Evolutionary conservation across 225 moss, liverwort and hornwort species (phyloP), one percentile per base, ranked within the genome.

Genomic region (Antitrichia curtipendula): DNA sequence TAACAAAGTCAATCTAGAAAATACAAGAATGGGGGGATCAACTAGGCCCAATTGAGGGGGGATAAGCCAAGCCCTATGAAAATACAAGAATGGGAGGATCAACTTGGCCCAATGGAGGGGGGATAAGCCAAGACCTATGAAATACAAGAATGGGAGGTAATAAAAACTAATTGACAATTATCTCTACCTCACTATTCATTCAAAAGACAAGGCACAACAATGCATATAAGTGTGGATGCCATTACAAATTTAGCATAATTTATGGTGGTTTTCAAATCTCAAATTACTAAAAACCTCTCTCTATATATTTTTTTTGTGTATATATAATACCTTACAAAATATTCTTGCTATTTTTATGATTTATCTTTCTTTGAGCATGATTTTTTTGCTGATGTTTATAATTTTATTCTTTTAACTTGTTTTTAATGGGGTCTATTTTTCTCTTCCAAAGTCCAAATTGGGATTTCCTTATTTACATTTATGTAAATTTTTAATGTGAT

Each of bases 371-470:
- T 36, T 65, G 10, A 36, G 20, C 10, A 21, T 66, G 4, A 6
- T 3, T 21, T 36, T n/a, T 3, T 1, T 12, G 18, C 4, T 3
- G 6, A 4, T n/a, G n/a, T n/a, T 64, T 66, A 66, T 62, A n/a
- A 13, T 13, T 13, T 69, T 20, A 19, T 0, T 19, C 32, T 18
- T 66, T n/a, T n/a, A n/a, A 2, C 11, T n/a, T n/a, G 6, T 0
- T 24, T 40, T 40, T 12, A 23, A 40, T 13, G 14, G 69, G 2
- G 14, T 0, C 10, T 66, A n/a, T 6, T 66, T n/a, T 21, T 10
- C 7, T 66, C 0, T 0, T n/a, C 12, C 1, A n/a, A 21, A 20
- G 34, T n/a, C 9, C 23, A 69, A 40, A 24, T 69, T 69, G 0
- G 1, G 0, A 40, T 69, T 69, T 69, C 0, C 2, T 69, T 69